phyloP scores from a whole-genome alignment of 2,329 filamentous ascomycete genomes.

The Lecanicillium sp. region DNA sequence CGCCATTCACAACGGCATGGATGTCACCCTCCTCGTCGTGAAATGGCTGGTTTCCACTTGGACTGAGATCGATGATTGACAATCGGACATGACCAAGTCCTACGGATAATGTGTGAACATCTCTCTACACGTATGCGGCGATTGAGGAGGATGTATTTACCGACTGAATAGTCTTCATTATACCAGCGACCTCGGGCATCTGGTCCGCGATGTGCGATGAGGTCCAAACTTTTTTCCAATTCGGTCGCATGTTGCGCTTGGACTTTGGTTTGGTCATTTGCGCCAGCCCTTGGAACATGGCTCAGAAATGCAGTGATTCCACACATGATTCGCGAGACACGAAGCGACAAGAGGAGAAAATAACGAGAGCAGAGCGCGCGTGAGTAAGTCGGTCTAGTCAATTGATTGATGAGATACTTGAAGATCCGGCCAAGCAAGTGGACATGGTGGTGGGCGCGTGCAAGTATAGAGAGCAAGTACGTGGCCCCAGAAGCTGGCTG shows the following conservation, averaged over 20 bases:
- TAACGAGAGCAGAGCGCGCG: neutral
- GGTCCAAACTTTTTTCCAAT: neutral
- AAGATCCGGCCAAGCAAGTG: too few species aligned
- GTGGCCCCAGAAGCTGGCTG: too few species aligned
- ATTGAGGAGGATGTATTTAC: neutral
- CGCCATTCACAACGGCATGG: slow-evolving; percentile 54
- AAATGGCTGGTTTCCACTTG: slow-evolving; percentile 41
- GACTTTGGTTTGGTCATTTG: neutral
- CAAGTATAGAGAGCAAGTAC: too few species aligned
- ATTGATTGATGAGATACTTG: too few species aligned
- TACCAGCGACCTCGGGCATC: neutral
- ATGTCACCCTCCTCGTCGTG: slow-evolving; percentile 30
- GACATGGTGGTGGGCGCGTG: too few species aligned
- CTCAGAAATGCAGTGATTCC: neutral
- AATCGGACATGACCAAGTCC: slow-evolving; percentile 44
- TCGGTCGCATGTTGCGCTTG: neutral
- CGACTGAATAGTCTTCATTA: neutral
- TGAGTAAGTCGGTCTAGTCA: neutral
- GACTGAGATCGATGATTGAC: slow-evolving; percentile 46
- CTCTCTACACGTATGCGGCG: neutral
- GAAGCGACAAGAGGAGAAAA: too few species aligned
- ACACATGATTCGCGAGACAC: neutral
- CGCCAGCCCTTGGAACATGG: neutral
- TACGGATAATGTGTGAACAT: neutral
- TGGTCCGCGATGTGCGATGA: neutral